Percentiles rank a stretch among this genome's conserved stretches.
Evolutionary conservation across 306 rosid species (phyloP).

Genomic region (Quercus agrifolia): DNA sequence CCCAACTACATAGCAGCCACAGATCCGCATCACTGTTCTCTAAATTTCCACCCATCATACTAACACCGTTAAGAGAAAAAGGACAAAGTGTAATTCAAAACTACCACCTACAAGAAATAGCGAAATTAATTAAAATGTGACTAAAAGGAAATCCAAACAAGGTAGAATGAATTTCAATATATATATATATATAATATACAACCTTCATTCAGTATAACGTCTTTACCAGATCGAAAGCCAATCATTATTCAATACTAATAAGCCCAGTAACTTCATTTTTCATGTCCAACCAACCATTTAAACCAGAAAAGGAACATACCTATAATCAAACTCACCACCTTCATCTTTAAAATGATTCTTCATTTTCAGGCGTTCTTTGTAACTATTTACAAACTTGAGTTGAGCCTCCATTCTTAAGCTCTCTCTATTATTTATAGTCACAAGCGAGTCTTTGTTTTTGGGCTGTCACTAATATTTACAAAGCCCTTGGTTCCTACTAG

Average conservation of each 20-base stretch:
- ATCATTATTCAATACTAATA: neutral
- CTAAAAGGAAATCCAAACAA: too few relatives aligned
- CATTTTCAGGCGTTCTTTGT: slow-evolving; percentile 56
- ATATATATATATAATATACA: too few relatives aligned
- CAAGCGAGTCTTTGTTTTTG: slow-evolving; percentile 52
- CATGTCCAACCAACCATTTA: neutral
- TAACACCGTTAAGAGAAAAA: too few relatives aligned
- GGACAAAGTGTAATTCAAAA: too few relatives aligned
- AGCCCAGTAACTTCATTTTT: slow-evolving; percentile 1
- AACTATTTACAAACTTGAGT: slow-evolving; percentile 77
- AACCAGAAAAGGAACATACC: slow-evolving; percentile 33
- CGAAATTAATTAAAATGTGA: too few relatives aligned
- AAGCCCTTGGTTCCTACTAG: slow-evolving; percentile 34
- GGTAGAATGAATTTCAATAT: too few relatives aligned
- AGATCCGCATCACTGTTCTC: too few relatives aligned
- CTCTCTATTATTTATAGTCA: slow-evolving; percentile 81
- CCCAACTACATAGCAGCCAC: too few relatives aligned
- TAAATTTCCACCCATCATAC: too few relatives aligned
- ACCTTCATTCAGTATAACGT: neutral
- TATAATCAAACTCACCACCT: slow-evolving; percentile 46
- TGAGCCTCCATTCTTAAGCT: slow-evolving; percentile 59
- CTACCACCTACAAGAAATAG: too few relatives aligned
- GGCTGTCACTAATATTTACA: slow-evolving; percentile 63
- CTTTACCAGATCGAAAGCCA: neutral
- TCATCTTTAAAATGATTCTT: slow-evolving; percentile 60